phyloP scores from a whole-genome alignment of 129 eudicot species.

The Logfia minima region DNA sequence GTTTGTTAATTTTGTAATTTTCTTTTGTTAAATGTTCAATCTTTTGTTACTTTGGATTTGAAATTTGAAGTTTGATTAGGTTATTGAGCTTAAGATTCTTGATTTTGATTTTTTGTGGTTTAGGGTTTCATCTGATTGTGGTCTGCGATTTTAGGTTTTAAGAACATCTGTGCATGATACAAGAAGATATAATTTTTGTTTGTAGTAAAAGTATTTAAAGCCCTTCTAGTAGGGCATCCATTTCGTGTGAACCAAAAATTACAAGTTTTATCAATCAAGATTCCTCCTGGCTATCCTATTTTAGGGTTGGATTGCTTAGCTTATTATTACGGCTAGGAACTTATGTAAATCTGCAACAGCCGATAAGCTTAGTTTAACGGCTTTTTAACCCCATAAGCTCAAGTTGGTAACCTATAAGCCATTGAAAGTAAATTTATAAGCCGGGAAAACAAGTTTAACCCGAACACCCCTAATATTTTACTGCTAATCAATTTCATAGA shows the following conservation, averaged over 20 bases:
- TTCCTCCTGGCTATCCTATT: neutral
- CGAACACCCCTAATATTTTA: neutral
- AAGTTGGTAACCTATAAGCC: too few relatives aligned
- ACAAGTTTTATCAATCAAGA: neutral
- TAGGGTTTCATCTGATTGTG: conserved; percentile 24
- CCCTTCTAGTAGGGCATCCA: neutral
- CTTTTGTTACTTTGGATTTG: conserved; percentile 13
- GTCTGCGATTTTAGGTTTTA: neutral
- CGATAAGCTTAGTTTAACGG: too few relatives aligned
- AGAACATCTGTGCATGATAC: too few relatives aligned
- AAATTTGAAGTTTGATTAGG: conserved; percentile 21
- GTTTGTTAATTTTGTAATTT: neutral
- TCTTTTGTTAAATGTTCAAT: neutral
- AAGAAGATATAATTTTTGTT: neutral
- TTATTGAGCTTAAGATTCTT: conserved; percentile 21
- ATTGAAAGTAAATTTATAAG: too few relatives aligned
- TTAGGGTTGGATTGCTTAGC: neutral
- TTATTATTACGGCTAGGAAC: too few relatives aligned
- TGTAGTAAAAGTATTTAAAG: too few relatives aligned
- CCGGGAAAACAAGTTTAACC: neutral
- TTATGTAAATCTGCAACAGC: too few relatives aligned
- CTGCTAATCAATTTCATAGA: neutral
- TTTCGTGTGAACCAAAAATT: too few relatives aligned
- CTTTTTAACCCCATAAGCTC: too few relatives aligned
- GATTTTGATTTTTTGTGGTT: conserved; percentile 24